A percentile compares a stretch with the other conserved stretches of the same genome.
Conservation (phyloP, 768 basidiomycete genomes). For the Pluteus cervinus region DNA sequence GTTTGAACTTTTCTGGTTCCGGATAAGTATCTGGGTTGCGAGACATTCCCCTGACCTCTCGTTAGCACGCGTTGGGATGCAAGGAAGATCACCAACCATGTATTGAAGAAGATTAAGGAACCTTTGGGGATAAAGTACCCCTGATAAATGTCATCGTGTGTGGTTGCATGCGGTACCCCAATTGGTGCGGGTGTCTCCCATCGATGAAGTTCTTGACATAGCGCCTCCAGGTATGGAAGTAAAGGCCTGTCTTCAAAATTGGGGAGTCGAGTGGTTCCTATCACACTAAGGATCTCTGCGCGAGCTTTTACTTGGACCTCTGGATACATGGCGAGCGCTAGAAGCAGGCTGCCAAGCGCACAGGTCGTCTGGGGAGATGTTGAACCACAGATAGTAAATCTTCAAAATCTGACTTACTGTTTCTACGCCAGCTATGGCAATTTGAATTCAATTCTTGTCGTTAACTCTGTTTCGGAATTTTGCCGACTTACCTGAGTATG, state of each 20-base stretch:
- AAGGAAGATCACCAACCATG: constrained; percentile 9
- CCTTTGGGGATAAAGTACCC: constrained; percentile 18
- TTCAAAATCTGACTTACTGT: not conserved
- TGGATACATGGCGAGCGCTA: constrained; percentile 14
- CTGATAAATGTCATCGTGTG: constrained; percentile 15
- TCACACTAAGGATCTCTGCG: constrained; percentile 11
- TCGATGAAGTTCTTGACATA: constrained; percentile 10
- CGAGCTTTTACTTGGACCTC: constrained; percentile 11
- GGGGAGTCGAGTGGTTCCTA: constrained; percentile 13
- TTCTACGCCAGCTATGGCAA: constrained; percentile 4
- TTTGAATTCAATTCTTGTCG: not conserved
- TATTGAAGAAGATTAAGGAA: constrained; percentile 13
- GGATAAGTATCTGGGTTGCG: constrained; percentile 21
- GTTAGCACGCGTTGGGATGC: no score
- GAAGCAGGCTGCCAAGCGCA: constrained; percentile 5
- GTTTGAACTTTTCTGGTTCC: constrained; percentile 20
- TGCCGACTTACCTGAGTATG: constrained; percentile 1
- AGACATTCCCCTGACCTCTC: constrained; percentile 19
- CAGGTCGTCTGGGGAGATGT: not conserved
- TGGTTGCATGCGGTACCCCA: constrained; percentile 12
- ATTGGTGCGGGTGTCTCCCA: constrained; percentile 12
- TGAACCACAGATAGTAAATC: not conserved
- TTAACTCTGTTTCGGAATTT: not conserved
- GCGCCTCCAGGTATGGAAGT: constrained; percentile 10
- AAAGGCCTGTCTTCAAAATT: constrained; percentile 11